Conservation (phyloP, 2,329 filamentous ascomycete genomes). For the Colletotrichum tabaci region DNA sequence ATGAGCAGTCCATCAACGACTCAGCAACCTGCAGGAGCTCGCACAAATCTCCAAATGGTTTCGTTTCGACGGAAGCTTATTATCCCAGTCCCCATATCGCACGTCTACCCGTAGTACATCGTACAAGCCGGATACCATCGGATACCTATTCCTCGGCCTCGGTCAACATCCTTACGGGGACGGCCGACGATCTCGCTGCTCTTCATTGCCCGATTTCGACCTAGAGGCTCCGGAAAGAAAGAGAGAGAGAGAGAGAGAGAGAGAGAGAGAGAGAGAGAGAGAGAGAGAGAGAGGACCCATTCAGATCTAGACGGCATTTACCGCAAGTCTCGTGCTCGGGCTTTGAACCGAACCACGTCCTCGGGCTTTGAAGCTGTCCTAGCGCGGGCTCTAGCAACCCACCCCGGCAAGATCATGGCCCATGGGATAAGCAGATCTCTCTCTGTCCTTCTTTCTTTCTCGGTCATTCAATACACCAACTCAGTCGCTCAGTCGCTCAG, state of each 20-base stretch:
- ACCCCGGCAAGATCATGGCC: constrained; percentile 15
- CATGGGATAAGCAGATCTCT: constrained; percentile 18
- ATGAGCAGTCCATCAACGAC: constrained; percentile 24
- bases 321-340: constrained; percentile 31
- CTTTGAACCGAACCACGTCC: constrained; percentile 30
- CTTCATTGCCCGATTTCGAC: neutral
- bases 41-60: constrained; percentile 2
- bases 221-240: too few relatives aligned
- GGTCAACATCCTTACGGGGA: constrained; percentile 12
- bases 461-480: too few relatives aligned
- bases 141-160: neutral
- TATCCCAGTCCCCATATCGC: neutral
- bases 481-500: too few relatives aligned
- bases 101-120: neutral
- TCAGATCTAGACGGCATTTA: neutral
- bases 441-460: neutral
- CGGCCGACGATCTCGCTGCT: constrained; percentile 12
- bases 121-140: too few relatives aligned
- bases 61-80: constrained; percentile 34
- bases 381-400: constrained; percentile 12
- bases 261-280: neutral
- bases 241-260: too few relatives aligned
- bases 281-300: constrained; percentile 3
- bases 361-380: constrained; percentile 32
- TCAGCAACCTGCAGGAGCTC: constrained; percentile 23